Percentiles rank a stretch among this genome's conserved stretches.
phyloP scores from a whole-genome alignment of 2,329 filamentous ascomycete species.

The Cladosporium sp. region DNA sequence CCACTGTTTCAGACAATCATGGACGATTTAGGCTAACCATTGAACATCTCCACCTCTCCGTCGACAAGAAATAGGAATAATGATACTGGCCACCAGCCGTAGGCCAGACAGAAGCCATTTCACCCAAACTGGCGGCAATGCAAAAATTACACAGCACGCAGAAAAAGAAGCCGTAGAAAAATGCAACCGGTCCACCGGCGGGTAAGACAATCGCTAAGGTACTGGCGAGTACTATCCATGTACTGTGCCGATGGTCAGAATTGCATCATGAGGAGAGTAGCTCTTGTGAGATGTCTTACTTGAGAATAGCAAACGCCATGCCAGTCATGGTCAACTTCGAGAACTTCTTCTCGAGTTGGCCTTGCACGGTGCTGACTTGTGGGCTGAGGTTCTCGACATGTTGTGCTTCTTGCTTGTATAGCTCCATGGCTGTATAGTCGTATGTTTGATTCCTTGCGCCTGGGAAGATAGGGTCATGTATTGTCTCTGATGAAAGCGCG shows the following conservation, averaged over 20 bases:
- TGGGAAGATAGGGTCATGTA: too few species aligned
- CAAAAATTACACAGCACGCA: constrained; percentile 60
- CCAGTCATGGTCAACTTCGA: constrained; percentile 54
- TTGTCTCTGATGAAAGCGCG: too few species aligned
- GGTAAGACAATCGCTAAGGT: constrained; percentile 57
- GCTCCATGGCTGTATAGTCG: not conserved
- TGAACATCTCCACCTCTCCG: not conserved
- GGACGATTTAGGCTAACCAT: constrained; percentile 1
- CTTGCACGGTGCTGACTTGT: not conserved
- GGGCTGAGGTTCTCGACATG: not conserved
- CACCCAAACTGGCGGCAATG: constrained; percentile 62
- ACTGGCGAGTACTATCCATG: constrained; percentile 54
- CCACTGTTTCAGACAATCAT: not conserved
- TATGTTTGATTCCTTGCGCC: too few species aligned
- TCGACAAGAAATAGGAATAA: constrained; percentile 29
- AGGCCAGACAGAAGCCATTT: constrained; percentile 63
- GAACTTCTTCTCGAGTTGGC: constrained; percentile 47
- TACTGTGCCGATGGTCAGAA: not conserved
- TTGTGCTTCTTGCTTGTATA: not conserved
- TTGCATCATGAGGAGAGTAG: too few species aligned
- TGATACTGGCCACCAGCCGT: constrained; percentile 59
- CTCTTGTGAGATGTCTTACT: constrained; percentile 35
- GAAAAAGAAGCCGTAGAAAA: constrained; percentile 60
- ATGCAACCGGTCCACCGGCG: constrained; percentile 62
- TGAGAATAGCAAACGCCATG: constrained; percentile 55